Evolutionary conservation across 441 rosid species (phyloP), one percentile per base, ranked within the genome.

Genomic region (Erodium texanum): DNA sequence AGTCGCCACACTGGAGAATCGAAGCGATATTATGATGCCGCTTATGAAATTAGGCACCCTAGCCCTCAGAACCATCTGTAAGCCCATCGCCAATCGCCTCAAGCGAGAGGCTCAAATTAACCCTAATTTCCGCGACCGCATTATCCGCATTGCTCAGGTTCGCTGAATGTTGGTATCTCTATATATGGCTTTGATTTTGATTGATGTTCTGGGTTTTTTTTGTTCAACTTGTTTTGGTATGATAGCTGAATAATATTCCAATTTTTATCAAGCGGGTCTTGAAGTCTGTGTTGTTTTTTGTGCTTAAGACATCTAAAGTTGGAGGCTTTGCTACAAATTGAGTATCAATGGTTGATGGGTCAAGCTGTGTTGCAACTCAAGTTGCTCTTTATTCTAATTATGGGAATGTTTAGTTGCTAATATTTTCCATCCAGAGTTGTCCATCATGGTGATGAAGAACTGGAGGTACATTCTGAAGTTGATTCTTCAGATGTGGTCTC

Each of bases 131-230:
- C 90, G 96, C 41, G 83, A 82, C 70, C 67, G 84, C 68, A 93
- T 90, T 77, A 66, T 93, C 83, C 80, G 75, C 78, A 64, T 93
- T 71, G 97, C 97, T 56, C 98, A 92, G 87, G 92, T 83, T 62
- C 59, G 22, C 63, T 20, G 6, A 18, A 1, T 11, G 5, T 8
- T 43, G 16, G 34, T 52, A 36, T 41, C 71, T n/a, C n/a, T n/a
- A 6, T 3, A 6, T 65, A 20, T 69, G 45, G 61, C 18, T 43
- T 76, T 62, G 50, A 43, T n/a, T n/a, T n/a, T 4, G 32, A 27
- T 27, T 48, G 16, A 3, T 48, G 11, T 43, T 9, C 50, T 50
- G 56, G 19, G 19, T 50, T 50, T 38, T 11, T 32, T 32, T 32
- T 32, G 2, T 32, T 32, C 36, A 2, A 6, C 36, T 32, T 2